phyloP scores from a whole-genome alignment of 148 eudicot genomes.

The Cornus florida region DNA sequence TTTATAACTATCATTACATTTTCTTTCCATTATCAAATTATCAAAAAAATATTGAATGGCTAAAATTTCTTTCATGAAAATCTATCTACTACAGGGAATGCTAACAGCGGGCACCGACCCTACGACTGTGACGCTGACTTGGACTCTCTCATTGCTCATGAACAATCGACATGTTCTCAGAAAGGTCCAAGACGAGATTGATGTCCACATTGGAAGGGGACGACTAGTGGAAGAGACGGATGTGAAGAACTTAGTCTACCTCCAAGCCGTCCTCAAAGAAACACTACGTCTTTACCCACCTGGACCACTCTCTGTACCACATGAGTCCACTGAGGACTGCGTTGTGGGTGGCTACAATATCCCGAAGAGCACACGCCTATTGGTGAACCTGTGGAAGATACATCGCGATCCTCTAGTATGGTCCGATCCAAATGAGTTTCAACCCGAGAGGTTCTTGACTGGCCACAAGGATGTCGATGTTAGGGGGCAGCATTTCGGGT shows the following conservation, averaged over 20 bases:
- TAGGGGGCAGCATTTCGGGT: neutral
- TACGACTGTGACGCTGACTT: neutral
- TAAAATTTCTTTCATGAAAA: too few species aligned
- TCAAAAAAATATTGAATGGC: too few species aligned
- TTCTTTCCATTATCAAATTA: too few species aligned
- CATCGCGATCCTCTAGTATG: conserved; percentile 26
- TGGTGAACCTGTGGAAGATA: conserved; percentile 13
- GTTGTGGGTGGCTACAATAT: conserved; percentile 16
- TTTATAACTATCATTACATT: too few species aligned
- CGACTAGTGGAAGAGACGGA: too few species aligned
- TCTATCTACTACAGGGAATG: neutral
- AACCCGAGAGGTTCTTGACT: conserved; percentile 32
- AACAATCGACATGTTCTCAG: too few species aligned
- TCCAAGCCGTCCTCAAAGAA: too few species aligned
- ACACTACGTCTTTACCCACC: neutral
- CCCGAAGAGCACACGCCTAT: conserved; percentile 7
- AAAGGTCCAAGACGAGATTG: too few species aligned
- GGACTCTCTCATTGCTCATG: too few species aligned
- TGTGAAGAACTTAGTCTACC: too few species aligned
- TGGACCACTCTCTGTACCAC: conserved; percentile 7
- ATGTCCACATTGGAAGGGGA: too few species aligned
- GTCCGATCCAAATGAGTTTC: conserved; percentile 20
- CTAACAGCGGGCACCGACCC: neutral
- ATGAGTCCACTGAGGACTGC: conserved; percentile 10
- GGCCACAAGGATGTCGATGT: neutral